Evolutionary conservation across 2,329 filamentous ascomycete species (phyloP).

Genomic region (Colletotrichum sp.): DNA sequence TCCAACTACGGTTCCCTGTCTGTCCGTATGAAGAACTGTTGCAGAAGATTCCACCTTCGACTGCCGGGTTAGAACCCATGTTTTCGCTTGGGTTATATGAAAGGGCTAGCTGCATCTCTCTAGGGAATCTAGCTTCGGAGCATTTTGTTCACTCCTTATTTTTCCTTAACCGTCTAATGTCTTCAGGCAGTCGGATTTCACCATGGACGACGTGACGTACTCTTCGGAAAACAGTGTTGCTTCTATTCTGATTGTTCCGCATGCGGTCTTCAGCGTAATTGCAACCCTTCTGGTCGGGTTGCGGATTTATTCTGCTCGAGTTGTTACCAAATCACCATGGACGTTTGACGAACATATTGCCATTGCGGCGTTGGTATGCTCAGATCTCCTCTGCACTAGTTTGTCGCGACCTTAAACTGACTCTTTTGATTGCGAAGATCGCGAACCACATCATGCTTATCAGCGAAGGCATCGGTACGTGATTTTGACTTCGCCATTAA

Average conservation of each 20-base stretch:
- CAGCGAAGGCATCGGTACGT: background rate
- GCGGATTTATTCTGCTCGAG: background rate
- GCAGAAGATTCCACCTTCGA: background rate
- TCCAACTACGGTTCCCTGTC: background rate
- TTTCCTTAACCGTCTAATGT: background rate
- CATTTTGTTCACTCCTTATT: background rate
- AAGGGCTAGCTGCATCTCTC: background rate
- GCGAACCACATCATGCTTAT: background rate
- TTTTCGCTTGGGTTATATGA: background rate
- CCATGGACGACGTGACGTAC: background rate
- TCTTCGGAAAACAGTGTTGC: background rate
- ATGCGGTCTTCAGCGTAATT: background rate
- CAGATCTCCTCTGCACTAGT: background rate
- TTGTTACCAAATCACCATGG: background rate
- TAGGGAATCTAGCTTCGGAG: background rate
- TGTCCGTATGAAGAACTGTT: background rate
- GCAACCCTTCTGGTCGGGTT: background rate
- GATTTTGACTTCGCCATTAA: accelerated
- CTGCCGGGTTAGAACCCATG: background rate
- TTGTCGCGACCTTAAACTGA: background rate
- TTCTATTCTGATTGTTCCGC: background rate
- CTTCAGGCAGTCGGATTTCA: background rate
- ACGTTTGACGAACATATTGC: background rate
- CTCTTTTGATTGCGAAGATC: background rate
- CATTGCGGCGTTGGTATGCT: background rate